A percentile compares a stretch with the other conserved stretches of the same genome.
Evolutionary conservation across 495 filamentous ascomycete genomes (phyloP).

Genomic region (Emericellopsis terricola): DNA sequence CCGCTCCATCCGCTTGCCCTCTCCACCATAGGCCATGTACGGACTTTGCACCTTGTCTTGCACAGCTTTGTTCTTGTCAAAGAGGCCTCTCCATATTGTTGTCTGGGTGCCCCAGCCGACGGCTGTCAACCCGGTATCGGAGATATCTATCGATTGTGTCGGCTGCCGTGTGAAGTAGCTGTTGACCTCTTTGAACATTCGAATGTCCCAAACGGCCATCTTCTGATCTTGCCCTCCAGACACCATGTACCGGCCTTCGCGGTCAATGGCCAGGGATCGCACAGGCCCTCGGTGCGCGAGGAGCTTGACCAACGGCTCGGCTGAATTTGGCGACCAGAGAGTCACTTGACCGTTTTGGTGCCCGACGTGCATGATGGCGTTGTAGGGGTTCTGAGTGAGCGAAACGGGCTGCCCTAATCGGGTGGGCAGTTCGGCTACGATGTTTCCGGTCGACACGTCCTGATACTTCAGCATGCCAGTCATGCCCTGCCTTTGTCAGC

Average conservation of each 20-base stretch:
- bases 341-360: constrained; percentile 90
- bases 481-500: constrained; percentile 35
- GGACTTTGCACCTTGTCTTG: constrained; percentile 70
- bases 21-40: constrained; percentile 86
- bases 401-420: constrained; percentile 68
- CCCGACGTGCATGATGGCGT: constrained; percentile 78
- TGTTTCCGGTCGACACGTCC: constrained; percentile 80
- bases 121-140: constrained; percentile 69
- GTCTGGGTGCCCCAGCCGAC: constrained; percentile 86
- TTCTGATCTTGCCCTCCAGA: constrained; percentile 76
- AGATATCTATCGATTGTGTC: constrained; percentile 70
- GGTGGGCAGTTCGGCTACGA: constrained; percentile 69
- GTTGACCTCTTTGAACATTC: constrained; percentile 83
- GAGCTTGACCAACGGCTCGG: constrained; percentile 75
- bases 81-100: constrained; percentile 78
- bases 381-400: constrained; percentile 72
- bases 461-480: constrained; percentile 83
- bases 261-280: constrained; percentile 65
- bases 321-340: constrained; percentile 87
- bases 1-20: constrained; percentile 63
- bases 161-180: constrained; percentile 77
- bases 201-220: constrained; percentile 94
- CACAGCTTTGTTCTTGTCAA: constrained; percentile 43
- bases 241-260: constrained; percentile 90
- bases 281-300: constrained; percentile 94